A percentile compares a stretch with the other conserved stretches of the same genome.
phyloP scores from a whole-genome alignment of 2,329 filamentous ascomycete genomes.

The Escovopsis sp. region DNA sequence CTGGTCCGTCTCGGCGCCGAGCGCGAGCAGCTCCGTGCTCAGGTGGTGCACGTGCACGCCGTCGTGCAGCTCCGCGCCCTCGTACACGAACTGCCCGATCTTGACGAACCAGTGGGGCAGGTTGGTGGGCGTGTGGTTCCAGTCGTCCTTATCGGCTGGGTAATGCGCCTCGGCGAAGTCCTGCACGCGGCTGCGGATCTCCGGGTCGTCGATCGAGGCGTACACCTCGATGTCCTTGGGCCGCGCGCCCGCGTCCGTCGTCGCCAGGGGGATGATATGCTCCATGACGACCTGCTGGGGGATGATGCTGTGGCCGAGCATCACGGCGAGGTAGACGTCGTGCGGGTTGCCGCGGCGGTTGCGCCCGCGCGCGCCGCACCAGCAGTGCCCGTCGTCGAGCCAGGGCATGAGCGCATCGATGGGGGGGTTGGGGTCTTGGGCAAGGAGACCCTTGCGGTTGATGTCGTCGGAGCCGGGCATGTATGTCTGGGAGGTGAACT shows the following conservation, averaged over 20 bases:
- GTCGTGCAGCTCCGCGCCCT: conserved; percentile 24
- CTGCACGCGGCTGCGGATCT: conserved; percentile 23
- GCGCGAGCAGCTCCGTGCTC: conserved; percentile 30
- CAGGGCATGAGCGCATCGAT: conserved; percentile 49
- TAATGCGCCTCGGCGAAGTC: conserved; percentile 31
- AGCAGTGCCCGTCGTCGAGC: conserved; percentile 74
- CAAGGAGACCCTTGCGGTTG: conserved; percentile 9
- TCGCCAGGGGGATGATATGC: conserved; percentile 49
- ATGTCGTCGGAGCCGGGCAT: conserved; percentile 13
- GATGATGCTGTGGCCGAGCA: conserved; percentile 41
- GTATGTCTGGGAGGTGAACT: conserved; percentile 46
- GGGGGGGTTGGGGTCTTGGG: conserved; percentile 19
- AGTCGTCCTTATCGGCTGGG: conserved; percentile 15
- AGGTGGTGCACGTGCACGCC: conserved; percentile 39
- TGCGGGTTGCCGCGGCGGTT: conserved; percentile 29
- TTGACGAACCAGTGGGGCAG: conserved; percentile 34
- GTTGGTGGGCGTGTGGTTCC: conserved; percentile 15
- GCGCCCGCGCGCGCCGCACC: conserved; percentile 49
- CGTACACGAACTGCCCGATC: conserved; percentile 41
- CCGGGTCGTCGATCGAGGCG: conserved; percentile 38
- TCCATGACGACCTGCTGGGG: conserved; percentile 60
- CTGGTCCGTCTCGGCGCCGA: conserved; percentile 34
- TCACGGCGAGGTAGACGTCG: conserved; percentile 51
- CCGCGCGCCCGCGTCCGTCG: conserved; percentile 44
- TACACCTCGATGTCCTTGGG: conserved; percentile 59